A percentile compares a stretch with the other conserved stretches of the same genome.
Conservation (phyloP, 1,284 basidiomycete genomes). For the Peniophora sp. region DNA sequence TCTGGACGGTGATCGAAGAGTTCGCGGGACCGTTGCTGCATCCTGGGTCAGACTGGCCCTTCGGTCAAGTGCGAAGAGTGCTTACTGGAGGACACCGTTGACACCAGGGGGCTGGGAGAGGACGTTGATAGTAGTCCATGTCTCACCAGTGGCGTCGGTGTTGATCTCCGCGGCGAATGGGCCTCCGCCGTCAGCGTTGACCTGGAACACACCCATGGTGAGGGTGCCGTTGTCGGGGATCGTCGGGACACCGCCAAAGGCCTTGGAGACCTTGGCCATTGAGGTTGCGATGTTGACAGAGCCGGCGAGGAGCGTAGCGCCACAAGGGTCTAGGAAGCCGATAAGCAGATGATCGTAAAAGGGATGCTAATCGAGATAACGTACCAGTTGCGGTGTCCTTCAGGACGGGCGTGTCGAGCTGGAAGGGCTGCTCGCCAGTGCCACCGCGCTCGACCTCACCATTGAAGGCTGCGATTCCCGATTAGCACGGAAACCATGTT, state of each 20-base stretch:
- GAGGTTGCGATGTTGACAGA: conserved; percentile 1
- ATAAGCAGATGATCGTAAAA: no score
- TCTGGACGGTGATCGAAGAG: conserved; percentile 2
- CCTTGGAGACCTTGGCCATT: not conserved
- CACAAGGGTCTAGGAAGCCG: conserved; percentile 1
- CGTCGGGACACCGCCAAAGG: conserved; percentile 1
- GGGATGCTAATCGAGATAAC: not conserved
- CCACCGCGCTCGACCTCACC: conserved; percentile 1
- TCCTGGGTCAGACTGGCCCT: not conserved
- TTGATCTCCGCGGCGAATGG: conserved; percentile 5
- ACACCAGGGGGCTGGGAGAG: conserved; percentile 2
- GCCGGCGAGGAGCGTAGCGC: conserved; percentile 1
- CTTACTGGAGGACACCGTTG: conserved; percentile 5
- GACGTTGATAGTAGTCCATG: conserved; percentile 3
- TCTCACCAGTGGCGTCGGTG: conserved; percentile 2
- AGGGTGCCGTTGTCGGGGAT: conserved; percentile 1
- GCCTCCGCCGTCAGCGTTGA: conserved; percentile 6
- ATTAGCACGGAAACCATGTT: not conserved
- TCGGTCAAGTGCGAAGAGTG: not conserved
- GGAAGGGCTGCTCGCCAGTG: conserved; percentile 4
- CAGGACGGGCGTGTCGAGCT: conserved; percentile 4
- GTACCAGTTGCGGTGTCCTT: conserved; percentile 3
- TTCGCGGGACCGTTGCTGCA: conserved; percentile 4
- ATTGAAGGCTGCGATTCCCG: not conserved
- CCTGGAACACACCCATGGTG: conserved; percentile 2